Evolutionary conservation across 2,329 filamentous ascomycete species (phyloP).

Genomic region (Alternaria solani): DNA sequence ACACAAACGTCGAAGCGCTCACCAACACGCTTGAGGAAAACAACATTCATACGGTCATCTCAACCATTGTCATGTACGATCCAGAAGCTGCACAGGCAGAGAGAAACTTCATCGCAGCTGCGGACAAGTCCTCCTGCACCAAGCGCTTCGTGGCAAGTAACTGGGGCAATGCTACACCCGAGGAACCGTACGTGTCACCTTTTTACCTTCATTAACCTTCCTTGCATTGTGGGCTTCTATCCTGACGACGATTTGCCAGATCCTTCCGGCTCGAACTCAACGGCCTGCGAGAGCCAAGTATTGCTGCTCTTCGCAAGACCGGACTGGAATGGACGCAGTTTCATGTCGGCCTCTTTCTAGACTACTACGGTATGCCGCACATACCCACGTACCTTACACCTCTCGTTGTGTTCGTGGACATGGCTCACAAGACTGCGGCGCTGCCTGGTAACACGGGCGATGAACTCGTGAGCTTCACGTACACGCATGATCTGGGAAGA

Average conservation of each 20-base stretch:
- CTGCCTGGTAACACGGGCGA: constrained; percentile 29
- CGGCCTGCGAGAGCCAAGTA: too few species aligned
- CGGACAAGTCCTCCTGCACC: background rate
- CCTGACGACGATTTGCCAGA: too few species aligned
- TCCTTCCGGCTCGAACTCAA: too few species aligned
- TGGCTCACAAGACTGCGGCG: constrained; percentile 22
- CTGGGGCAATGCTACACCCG: background rate
- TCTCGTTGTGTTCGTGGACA: background rate
- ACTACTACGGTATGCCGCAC: constrained; percentile 34
- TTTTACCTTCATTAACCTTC: too few species aligned
- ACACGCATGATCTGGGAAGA: constrained; percentile 28
- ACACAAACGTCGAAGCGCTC: background rate
- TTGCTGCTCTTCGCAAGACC: too few species aligned
- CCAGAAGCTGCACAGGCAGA: background rate
- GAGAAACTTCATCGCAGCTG: background rate
- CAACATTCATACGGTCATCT: background rate
- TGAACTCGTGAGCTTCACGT: constrained; percentile 21
- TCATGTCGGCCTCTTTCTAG: constrained; percentile 39
- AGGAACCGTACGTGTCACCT: too few species aligned
- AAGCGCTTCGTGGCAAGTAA: background rate
- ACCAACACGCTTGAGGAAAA: background rate
- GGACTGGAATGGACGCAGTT: constrained; percentile 39
- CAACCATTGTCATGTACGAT: background rate
- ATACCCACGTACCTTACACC: too few species aligned
- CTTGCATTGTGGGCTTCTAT: too few species aligned